Percentiles rank a stretch among this genome's conserved stretches.
phyloP scores from a whole-genome alignment of 495 filamentous ascomycete genomes.

The Symbiotaphrina buchneri region DNA sequence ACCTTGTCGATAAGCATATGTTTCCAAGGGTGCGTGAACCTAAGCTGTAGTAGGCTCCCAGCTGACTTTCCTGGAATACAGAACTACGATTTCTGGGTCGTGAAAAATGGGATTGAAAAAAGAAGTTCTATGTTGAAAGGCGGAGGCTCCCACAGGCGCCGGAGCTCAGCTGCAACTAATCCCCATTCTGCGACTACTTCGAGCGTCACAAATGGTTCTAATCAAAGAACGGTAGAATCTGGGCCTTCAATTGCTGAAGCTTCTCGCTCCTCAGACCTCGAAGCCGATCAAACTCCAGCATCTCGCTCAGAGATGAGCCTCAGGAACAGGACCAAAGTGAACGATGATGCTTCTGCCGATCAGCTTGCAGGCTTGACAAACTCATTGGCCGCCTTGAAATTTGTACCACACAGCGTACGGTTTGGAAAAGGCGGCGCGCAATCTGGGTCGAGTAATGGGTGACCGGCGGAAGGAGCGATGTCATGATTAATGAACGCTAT shows the following conservation, averaged over 20 bases:
- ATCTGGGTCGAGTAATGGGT: conserved; percentile 11
- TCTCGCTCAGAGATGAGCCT: too few species aligned
- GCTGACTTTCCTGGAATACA: conserved; percentile 11
- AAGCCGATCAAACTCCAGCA: too few species aligned
- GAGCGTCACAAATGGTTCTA: too few species aligned
- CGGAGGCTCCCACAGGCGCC: conserved; percentile 24
- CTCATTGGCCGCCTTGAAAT: conserved; percentile 65
- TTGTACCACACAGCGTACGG: conserved; percentile 56
- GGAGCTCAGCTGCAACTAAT: conserved; percentile 19
- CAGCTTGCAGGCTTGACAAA: conserved; percentile 45
- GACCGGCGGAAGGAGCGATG: conserved; percentile 1
- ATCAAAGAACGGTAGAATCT: too few species aligned
- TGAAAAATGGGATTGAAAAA: conserved; percentile 74
- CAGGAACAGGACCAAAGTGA: too few species aligned
- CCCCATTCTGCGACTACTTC: too few species aligned
- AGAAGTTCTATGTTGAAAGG: conserved; percentile 50
- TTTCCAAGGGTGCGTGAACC: conserved; percentile 42
- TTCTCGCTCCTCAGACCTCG: too few species aligned
- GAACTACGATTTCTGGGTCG: conserved; percentile 77
- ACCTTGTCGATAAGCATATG: conserved; percentile 84
- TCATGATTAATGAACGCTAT: neutral
- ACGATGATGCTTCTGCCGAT: too few species aligned
- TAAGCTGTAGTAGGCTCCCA: neutral
- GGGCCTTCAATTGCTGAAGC: too few species aligned
- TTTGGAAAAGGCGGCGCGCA: conserved; percentile 40